Evolutionary conservation across 768 basidiomycete species (phyloP), one percentile per base, ranked within the genome.

Genomic region (Termitomyces sp.): DNA sequence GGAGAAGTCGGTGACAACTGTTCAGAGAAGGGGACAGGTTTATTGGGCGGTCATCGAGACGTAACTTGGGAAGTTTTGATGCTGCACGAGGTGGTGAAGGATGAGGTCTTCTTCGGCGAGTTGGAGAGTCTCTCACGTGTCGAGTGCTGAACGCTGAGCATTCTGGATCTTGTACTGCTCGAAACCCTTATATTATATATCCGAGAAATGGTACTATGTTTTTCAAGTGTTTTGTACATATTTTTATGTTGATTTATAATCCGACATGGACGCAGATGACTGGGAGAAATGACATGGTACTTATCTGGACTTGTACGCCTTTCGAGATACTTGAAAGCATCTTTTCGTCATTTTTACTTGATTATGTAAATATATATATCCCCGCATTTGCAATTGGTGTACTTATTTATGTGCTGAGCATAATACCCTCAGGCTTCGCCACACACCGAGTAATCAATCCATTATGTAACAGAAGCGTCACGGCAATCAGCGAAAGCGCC

Each of bases 91-190:
- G 72, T 91, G 40, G 61, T 69, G 8, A 56, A 61, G 40, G 91
- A 94, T 68, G 80, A 80, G 35, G 75, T 85, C 12, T 79, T 89
- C 77, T 92, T 92, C 64, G 71, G 77, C 27, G 91, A 93, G 72
- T 67, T 93, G 72, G 90, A 91, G 63, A 92, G 89, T 67, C 72
- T 93, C 42, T 80, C 84, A 47, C 76, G 90, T 59, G 79, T 92
- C 19, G 88, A 86, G 61, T 84, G 72, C 83, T 52, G 82, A 80
- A 82, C 67, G 72, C 83, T 52, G 82, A 80, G 82, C 67, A 66
- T 59, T 34, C 52, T 41, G 45, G 45, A 53, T 46, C 47, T 28
- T 51, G 23, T 23, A 41, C 32, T 47, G 19, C 37, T 28, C 37
- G 7, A 37, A 27, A 17, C 34, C 8, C 37, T 6, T 27, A 2